Conservation (phyloP, 306 rosid species). For the Hippophae tibetana region DNA sequence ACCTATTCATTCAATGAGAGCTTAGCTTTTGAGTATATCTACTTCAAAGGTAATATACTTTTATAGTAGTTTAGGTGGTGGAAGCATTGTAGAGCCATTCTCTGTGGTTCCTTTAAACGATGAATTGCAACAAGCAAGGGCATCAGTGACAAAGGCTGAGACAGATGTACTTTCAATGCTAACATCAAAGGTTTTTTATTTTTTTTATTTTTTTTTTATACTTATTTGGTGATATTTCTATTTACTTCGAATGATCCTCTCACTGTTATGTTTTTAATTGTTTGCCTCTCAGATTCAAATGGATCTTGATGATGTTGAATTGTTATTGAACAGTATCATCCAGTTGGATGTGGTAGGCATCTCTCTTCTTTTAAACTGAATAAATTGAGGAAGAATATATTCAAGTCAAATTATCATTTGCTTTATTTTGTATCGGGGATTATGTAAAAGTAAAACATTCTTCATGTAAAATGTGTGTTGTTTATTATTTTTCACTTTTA, state of each 20-base stretch:
- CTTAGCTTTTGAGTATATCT: conserved; percentile 20
- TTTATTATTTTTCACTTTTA: too few relatives aligned
- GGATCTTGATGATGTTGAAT: conserved; percentile 62
- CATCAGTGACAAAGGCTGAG: conserved; percentile 70
- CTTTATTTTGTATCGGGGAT: too few relatives aligned
- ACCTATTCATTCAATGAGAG: conserved; percentile 4
- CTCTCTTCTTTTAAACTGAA: conserved; percentile 12
- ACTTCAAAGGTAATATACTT: conserved; percentile 36
- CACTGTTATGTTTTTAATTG: conserved; percentile 13
- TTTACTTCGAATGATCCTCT: conserved; percentile 5
- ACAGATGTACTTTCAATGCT: conserved; percentile 66
- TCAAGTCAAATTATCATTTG: too few relatives aligned
- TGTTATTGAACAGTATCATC: conserved; percentile 44
- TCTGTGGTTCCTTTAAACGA: conserved; percentile 78
- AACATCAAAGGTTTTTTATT: conserved; percentile 51
- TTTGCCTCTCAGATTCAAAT: conserved; percentile 59
- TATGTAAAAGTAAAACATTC: too few relatives aligned
- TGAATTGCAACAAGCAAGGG: conserved; percentile 78
- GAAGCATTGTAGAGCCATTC: conserved; percentile 73
- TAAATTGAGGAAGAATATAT: too few relatives aligned
- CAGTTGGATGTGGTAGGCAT: conserved; percentile 72
- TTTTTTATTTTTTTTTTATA: neutral
- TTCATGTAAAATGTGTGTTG: too few relatives aligned
- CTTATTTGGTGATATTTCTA: conserved; percentile 19
- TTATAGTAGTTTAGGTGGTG: conserved; percentile 61